These are phyloP conservation scores for Podila verticillata DNA, from an alignment of 192 early-diverging fungal species.

Conservation along the genomic window DNA sequence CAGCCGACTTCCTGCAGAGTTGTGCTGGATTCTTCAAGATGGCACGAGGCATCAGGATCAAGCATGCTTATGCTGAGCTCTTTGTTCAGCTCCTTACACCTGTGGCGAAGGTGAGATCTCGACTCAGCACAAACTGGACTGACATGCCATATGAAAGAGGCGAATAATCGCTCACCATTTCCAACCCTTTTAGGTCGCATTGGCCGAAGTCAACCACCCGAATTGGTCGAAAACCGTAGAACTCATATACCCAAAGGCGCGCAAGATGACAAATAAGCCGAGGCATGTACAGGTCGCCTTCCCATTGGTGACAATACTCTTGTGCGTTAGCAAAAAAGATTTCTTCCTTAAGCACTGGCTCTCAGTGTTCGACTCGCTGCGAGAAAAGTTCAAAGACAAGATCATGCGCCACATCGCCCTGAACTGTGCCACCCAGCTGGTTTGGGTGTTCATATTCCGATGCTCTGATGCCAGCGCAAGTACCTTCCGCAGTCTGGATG, in stretches of 20 bases:
- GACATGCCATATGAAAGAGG: background rate
- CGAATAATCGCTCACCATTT: background rate
- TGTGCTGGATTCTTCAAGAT: conserved; percentile 90
- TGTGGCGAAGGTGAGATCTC: conserved; percentile 71
- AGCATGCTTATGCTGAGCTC: conserved; percentile 90
- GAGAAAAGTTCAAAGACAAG: conserved; percentile 80
- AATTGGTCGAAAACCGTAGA: conserved; percentile 94
- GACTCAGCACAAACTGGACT: background rate
- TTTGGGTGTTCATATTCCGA: conserved; percentile 96
- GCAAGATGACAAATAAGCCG: conserved; percentile 91
- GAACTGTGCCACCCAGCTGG: conserved; percentile 78
- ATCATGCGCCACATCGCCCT: conserved; percentile 77
- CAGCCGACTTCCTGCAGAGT: conserved; percentile 92
- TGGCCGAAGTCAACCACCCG: conserved; percentile 95
- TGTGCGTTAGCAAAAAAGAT: conserved; percentile 91
- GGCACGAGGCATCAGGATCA: conserved; percentile 81
- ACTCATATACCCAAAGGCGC: conserved; percentile 86
- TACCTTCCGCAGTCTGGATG: conserved; percentile 63
- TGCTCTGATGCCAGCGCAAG: conserved; percentile 74
- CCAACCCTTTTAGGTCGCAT: conserved; percentile 68
- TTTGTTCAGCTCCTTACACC: conserved; percentile 94
- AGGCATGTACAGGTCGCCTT: conserved; percentile 80
- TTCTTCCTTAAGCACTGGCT: conserved; percentile 88
- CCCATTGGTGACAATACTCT: conserved; percentile 86
- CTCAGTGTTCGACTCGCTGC: conserved; percentile 72